Evolutionary conservation across 306 rosid species (phyloP), one percentile per base, ranked within the genome.

Genomic region (Senna siamea): DNA sequence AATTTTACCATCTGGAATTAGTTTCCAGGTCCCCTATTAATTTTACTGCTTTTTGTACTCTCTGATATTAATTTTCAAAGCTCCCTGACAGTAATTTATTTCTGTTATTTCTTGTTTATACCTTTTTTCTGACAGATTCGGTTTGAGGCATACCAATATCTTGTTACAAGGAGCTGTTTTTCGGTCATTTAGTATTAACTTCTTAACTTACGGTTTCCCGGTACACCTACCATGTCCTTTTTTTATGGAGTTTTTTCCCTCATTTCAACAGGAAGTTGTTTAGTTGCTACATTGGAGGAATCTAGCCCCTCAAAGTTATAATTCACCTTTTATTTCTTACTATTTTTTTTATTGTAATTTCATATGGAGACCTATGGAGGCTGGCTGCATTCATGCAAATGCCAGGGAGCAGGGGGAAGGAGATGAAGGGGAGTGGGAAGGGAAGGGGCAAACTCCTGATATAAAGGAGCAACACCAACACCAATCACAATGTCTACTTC

Each of bases 171-270:
- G 96, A 82, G 88, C 85, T 22, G 95, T 93, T 80, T 90, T 90
- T 63, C 90, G 68, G 79, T 83, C 89, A 64, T 93, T 93, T 76
- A 80, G 89, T 46, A 89, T 90, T 41, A 93, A 93, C 93, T 93
- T 90, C 87, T 90, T 93, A 82, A 85, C 96, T 74, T 90, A 93
- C 64, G 98, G 98, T 74, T 90, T 93, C 76, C 98, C 97, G 92
- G 98, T 93, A 90, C 67, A 67, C 71, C 43, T 74, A 67, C 79
- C 37, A 70, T 66, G 44, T 55, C 76, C 75, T 17, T 43, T 59
- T 76, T 37, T 50, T 53, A 38, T 76, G 20, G 14, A 18, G 22
- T 59, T 32, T n/a, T 35, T n/a, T 58, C 22, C 18, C 41, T 17
- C 19, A 34, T 35, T 48, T 47, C 19, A 19, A 56, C 28, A 63